These are phyloP conservation scores for Lachnellula willkommii DNA, from an alignment of 2,329 filamentous ascomycete species.

Conservation along the genomic window DNA sequence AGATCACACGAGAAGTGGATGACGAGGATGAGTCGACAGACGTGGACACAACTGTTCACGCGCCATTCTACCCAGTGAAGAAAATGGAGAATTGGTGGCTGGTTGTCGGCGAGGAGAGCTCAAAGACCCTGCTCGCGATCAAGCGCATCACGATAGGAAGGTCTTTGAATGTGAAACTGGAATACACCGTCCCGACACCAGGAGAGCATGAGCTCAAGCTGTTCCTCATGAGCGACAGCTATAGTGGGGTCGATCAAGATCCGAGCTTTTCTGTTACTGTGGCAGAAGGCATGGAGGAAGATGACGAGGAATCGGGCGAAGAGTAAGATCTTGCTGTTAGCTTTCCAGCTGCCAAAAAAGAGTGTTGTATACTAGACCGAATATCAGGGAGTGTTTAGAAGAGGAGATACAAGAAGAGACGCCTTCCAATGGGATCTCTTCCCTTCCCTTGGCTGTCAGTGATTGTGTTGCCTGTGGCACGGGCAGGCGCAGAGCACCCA, in stretches of 20 bases:
- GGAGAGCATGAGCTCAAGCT: slow-evolving; percentile 85
- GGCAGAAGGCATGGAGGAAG: slow-evolving; percentile 91
- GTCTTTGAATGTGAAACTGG: slow-evolving; percentile 71
- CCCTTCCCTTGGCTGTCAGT: slow-evolving; percentile 23
- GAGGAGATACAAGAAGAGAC: slow-evolving; percentile 10
- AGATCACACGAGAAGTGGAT: slow-evolving; percentile 75
- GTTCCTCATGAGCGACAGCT: slow-evolving; percentile 95
- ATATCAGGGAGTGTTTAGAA: slow-evolving; percentile 26
- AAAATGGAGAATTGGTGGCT: slow-evolving; percentile 99
- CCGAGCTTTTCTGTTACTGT: slow-evolving; percentile 80
- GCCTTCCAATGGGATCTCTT: slow-evolving; percentile 18
- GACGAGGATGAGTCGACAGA: slow-evolving; percentile 64
- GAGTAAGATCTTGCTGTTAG: slow-evolving; percentile 20
- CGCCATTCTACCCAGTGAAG: slow-evolving; percentile 84
- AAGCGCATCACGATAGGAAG: slow-evolving; percentile 86
- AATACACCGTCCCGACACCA: slow-evolving; percentile 79
- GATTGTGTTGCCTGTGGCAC: slow-evolving; percentile 26
- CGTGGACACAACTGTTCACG: slow-evolving; percentile 79
- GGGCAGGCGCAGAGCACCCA: slow-evolving; percentile 17
- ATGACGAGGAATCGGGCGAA: slow-evolving; percentile 71
- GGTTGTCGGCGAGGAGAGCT: slow-evolving; percentile 87
- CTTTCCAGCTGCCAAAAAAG: slow-evolving; percentile 14
- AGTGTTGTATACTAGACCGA: slow-evolving; percentile 31
- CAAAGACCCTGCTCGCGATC: slow-evolving; percentile 82
- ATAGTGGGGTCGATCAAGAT: slow-evolving; percentile 94